Evolutionary conservation across 176 grass and related monocot genomes (phyloP).

Genomic region (Triticum urartu): DNA sequence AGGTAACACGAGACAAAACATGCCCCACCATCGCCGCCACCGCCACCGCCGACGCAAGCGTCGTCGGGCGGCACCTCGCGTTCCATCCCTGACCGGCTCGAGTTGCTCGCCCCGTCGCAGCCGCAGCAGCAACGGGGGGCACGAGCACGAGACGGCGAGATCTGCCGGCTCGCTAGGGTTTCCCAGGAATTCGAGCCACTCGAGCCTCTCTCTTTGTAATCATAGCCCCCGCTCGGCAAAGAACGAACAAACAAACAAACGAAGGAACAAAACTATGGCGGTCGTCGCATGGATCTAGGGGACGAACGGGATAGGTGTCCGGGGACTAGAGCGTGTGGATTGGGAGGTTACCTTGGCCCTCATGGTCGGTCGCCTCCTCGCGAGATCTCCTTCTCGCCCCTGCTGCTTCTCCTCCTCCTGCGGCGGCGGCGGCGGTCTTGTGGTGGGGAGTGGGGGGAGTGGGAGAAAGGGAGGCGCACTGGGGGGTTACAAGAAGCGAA

Average conservation of each 20-base stretch:
- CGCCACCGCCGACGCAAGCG: not conserved
- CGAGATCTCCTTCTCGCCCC: constrained; percentile 18
- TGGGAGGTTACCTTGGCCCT: constrained; percentile 61
- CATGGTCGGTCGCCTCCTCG: constrained; percentile 45
- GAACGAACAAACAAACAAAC: not conserved
- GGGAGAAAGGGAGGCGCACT: not conserved
- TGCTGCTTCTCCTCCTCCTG: not conserved
- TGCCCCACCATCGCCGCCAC: not conserved
- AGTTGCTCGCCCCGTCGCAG: not conserved
- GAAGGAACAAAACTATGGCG: not conserved
- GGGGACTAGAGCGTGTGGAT: not conserved
- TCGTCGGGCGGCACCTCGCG: constrained; percentile 30
- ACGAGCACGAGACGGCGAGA: constrained; percentile 10
- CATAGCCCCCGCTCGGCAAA: constrained; percentile 22
- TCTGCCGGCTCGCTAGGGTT: not conserved
- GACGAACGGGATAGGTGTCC: not conserved
- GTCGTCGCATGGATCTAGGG: not conserved
- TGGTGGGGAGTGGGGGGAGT: not conserved
- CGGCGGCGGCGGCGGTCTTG: not conserved
- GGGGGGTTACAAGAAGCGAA: constrained; percentile 30
- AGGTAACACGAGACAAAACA: not conserved
- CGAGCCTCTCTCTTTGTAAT: constrained; percentile 58
- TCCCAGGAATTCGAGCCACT: constrained; percentile 25
- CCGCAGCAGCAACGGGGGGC: not conserved
- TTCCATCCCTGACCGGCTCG: not conserved